Evolutionary conservation across 352 stramenopile genomes (phyloP).

Genomic region (Pythium angustatum): DNA sequence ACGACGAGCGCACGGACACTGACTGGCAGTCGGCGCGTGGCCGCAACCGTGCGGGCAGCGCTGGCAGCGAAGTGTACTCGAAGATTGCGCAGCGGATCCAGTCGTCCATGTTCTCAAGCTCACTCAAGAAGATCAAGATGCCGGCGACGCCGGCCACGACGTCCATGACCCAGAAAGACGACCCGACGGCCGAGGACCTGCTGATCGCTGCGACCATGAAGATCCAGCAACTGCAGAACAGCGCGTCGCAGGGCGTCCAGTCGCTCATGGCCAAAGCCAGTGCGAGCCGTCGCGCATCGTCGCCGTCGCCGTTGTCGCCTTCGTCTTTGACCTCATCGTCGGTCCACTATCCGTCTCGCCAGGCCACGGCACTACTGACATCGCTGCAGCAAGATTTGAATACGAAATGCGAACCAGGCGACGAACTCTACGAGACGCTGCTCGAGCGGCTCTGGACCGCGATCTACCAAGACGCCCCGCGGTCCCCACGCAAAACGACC

Average conservation of each 20-base stretch:
- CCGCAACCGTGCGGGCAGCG: not conserved
- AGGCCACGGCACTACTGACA: slow-evolving; percentile 45
- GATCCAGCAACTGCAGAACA: slow-evolving; percentile 51
- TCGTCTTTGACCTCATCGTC: not conserved
- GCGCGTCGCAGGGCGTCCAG: slow-evolving; percentile 37
- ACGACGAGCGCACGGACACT: slow-evolving; percentile 26
- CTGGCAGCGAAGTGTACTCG: slow-evolving; percentile 25
- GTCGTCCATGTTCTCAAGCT: slow-evolving; percentile 38
- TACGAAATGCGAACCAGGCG: slow-evolving; percentile 55
- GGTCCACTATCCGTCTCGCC: slow-evolving; percentile 30
- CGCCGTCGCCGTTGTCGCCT: slow-evolving; percentile 3
- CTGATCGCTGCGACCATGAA: slow-evolving; percentile 49
- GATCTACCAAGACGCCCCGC: slow-evolving; percentile 43
- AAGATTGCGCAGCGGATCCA: slow-evolving; percentile 33
- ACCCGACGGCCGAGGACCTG: slow-evolving; percentile 67
- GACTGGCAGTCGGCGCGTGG: slow-evolving; percentile 5
- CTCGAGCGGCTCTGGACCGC: slow-evolving; percentile 65
- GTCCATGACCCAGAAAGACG: slow-evolving; percentile 55
- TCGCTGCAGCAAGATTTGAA: slow-evolving; percentile 67
- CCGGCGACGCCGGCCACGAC: slow-evolving; percentile 44
- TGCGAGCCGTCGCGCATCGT: slow-evolving; percentile 8
- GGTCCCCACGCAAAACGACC: slow-evolving; percentile 17
- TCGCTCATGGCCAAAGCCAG: slow-evolving; percentile 36
- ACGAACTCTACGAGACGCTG: slow-evolving; percentile 65
- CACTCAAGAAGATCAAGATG: slow-evolving; percentile 47